A percentile compares a stretch with the other conserved stretches of the same genome.
phyloP scores from a whole-genome alignment of 2,329 filamentous ascomycete genomes.

The Colletotrichum viniferum region DNA sequence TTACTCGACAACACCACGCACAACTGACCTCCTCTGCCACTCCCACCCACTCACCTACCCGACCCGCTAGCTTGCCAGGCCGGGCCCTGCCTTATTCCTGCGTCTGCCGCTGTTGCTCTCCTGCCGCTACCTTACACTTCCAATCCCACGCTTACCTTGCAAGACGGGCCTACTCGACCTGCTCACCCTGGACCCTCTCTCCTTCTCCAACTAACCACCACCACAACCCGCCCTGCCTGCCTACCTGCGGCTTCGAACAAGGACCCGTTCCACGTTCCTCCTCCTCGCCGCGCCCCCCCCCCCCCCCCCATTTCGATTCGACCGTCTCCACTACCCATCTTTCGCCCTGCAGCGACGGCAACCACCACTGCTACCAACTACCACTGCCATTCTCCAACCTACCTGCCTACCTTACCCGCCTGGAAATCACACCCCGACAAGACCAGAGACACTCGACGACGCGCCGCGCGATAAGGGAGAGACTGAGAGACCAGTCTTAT shows the following conservation, averaged over 20 bases:
- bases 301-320: constrained; percentile 17
- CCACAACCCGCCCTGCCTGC: not conserved
- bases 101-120: not conserved
- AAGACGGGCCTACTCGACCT: not conserved
- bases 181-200: not conserved
- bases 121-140: not conserved
- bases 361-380: constrained; percentile 15
- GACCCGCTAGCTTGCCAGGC: not conserved
- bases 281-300: constrained; percentile 8
- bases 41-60: not conserved
- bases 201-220: not conserved
- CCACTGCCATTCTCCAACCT: constrained; percentile 16
- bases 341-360: constrained; percentile 21
- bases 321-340: constrained; percentile 17
- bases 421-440: constrained; percentile 22
- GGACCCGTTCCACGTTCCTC: constrained; percentile 7
- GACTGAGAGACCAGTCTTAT: constrained; percentile 15
- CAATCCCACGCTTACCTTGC: not conserved
- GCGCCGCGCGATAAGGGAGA: constrained; percentile 27
- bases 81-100: not conserved
- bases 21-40: not conserved
- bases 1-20: not conserved
- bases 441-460: constrained; percentile 25
- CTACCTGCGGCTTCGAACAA: not conserved
- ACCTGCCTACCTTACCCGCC: constrained; percentile 14